phyloP scores from a whole-genome alignment of 805 yeast genomes.

The Saccharomyces jurei region DNA sequence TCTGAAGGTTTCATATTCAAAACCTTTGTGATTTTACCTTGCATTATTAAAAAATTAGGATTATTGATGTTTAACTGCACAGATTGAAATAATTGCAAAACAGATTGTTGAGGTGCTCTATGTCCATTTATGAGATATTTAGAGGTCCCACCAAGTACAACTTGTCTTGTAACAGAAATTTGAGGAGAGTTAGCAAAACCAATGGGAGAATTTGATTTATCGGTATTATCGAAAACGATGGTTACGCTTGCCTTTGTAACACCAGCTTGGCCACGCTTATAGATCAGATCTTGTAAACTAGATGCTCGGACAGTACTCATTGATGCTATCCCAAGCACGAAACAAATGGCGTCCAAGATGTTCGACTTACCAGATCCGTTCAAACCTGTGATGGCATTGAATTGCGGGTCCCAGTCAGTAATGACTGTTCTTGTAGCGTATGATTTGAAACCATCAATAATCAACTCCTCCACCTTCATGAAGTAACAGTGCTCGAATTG shows the following conservation, averaged over 20 bases:
- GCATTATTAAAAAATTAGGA: conserved; percentile 97
- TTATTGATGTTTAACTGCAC: conserved; percentile 94
- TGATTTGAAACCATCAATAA: conserved; percentile 95
- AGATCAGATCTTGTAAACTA: conserved; percentile 85
- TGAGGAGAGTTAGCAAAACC: conserved; percentile 73
- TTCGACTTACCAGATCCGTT: conserved; percentile 98
- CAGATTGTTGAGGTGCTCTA: conserved; percentile 90
- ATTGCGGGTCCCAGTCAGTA: conserved; percentile 90
- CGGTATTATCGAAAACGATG: conserved; percentile 85
- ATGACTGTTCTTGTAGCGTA: conserved; percentile 95
- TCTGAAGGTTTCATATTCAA: conserved; percentile 92
- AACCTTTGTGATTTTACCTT: conserved; percentile 95
- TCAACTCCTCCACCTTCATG: conserved; percentile 93
- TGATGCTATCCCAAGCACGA: conserved; percentile 92
- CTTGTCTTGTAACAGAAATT: conserved; percentile 86
- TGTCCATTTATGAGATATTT: conserved; percentile 93
- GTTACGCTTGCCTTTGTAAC: conserved; percentile 95
- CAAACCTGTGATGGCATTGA: conserved; percentile 94
- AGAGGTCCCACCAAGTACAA: conserved; percentile 83
- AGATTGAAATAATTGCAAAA: conserved; percentile 81
- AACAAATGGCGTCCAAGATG: conserved; percentile 92
- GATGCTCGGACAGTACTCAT: conserved; percentile 94
- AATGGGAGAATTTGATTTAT: conserved; percentile 68
- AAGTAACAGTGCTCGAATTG: not conserved
- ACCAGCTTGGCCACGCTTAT: conserved; percentile 97